A percentile compares a stretch with the other conserved stretches of the same genome.
phyloP scores from a whole-genome alignment of 2,329 filamentous ascomycete species.

The Phyllosticta capitalensis region DNA sequence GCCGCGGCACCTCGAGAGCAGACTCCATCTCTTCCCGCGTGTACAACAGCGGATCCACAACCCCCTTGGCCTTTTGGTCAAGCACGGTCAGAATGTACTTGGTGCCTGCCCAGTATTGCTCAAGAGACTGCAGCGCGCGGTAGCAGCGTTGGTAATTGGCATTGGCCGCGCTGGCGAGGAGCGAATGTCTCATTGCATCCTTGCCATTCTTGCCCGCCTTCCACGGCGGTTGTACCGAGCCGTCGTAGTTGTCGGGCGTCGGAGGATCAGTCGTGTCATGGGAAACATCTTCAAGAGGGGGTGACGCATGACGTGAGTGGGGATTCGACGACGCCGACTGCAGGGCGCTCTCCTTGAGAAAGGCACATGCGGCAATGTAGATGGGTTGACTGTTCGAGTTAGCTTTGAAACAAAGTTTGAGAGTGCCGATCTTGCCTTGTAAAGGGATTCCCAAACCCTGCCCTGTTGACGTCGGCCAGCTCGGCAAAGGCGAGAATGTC shows the following conservation, averaged over 20 bases:
- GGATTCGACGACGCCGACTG: constrained; percentile 55
- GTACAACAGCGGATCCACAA: constrained; percentile 62
- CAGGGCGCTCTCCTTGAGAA: constrained; percentile 70
- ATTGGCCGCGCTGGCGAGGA: constrained; percentile 71
- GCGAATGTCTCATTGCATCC: constrained; percentile 50
- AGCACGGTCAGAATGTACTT: constrained; percentile 80
- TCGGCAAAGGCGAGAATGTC: constrained; percentile 83
- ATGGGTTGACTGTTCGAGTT: constrained; percentile 60
- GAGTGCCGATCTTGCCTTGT: constrained; percentile 37
- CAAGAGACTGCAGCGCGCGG: constrained; percentile 69
- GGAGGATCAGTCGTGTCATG: not conserved
- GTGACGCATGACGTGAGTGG: constrained; percentile 51
- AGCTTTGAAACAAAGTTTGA: constrained; percentile 9
- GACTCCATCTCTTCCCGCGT: constrained; percentile 69
- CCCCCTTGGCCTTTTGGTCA: constrained; percentile 79
- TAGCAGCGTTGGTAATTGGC: constrained; percentile 85
- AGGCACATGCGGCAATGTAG: constrained; percentile 83
- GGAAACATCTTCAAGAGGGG: constrained; percentile 18
- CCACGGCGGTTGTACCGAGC: not conserved
- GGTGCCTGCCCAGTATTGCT: constrained; percentile 77
- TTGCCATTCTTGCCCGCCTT: constrained; percentile 1
- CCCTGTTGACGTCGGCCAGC: constrained; percentile 66
- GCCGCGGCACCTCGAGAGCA: constrained; percentile 46
- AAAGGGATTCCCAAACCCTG: constrained; percentile 80
- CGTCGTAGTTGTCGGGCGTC: too few relatives aligned